Conservation (phyloP, 768 basidiomycete species). For the Russula griseocarnosa region DNA sequence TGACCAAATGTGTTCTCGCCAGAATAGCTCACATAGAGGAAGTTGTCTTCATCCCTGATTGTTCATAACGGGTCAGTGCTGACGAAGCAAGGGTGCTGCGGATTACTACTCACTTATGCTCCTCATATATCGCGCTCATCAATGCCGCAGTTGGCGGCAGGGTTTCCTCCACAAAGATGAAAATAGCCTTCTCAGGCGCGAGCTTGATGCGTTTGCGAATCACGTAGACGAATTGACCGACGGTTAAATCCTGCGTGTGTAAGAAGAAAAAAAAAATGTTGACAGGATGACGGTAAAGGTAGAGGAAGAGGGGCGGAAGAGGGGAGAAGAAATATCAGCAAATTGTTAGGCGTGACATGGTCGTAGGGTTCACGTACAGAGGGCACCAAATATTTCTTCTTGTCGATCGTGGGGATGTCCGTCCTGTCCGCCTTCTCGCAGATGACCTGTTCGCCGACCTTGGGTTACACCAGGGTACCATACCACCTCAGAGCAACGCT, state of each 20-base stretch:
- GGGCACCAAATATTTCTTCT: constrained; percentile 99
- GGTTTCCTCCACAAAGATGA: constrained; percentile 99
- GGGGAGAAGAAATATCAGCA: constrained; percentile 14
- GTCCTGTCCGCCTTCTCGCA: constrained; percentile 99
- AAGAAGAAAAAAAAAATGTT: too few relatives aligned
- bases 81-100: background rate
- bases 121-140: constrained; percentile 99
- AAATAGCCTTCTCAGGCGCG: constrained; percentile 99
- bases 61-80: background rate
- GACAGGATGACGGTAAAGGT: too few relatives aligned
- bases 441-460: constrained; percentile 65
- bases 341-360: background rate
- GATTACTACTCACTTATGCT: constrained; percentile 74
- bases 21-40: constrained; percentile 97
- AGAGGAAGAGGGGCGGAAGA: background rate
- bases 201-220: constrained; percentile 99
- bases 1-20: constrained; percentile 94
- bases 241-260: constrained; percentile 75
- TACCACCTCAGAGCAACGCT: too few relatives aligned
- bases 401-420: constrained; percentile 99
- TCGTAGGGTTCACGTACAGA: constrained; percentile 56
- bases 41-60: constrained; percentile 95
- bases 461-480: background rate
- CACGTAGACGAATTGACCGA: constrained; percentile 98
- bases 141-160: constrained; percentile 96